These are phyloP conservation scores for Brassica balearica DNA, from an alignment of 441 rosid species.

Conservation along the genomic window DNA sequence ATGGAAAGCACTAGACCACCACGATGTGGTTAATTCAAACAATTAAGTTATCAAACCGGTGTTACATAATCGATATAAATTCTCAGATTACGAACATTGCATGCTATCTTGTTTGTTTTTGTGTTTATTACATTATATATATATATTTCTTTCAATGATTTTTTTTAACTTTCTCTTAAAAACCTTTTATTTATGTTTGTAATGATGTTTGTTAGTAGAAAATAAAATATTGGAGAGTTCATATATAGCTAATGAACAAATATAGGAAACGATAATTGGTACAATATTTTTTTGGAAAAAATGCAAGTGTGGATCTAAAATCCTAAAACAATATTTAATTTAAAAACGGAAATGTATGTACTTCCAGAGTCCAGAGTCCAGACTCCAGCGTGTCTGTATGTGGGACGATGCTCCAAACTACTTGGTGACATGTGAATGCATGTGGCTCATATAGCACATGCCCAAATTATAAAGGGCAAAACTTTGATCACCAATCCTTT, in stretches of 20 bases:
- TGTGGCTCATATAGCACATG: conserved; percentile 25
- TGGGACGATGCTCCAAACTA: conserved; percentile 10
- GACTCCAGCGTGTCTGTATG: background rate
- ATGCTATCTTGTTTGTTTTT: too few species aligned
- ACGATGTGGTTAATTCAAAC: too few species aligned
- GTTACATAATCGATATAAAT: too few species aligned
- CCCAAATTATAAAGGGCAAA: conserved; percentile 16
- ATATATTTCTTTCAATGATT: too few species aligned
- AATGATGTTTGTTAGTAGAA: background rate
- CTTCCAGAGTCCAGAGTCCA: background rate
- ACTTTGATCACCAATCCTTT: conserved; percentile 1
- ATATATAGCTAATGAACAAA: too few species aligned
- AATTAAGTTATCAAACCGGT: too few species aligned
- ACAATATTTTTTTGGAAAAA: background rate
- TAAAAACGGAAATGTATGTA: background rate
- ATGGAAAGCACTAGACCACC: too few species aligned
- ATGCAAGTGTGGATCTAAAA: conserved; percentile 2
- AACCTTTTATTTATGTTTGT: too few species aligned
- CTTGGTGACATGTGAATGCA: conserved; percentile 22
- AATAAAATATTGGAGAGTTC: background rate
- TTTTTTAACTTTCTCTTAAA: too few species aligned
- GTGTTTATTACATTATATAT: too few species aligned
- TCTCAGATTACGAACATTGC: too few species aligned
- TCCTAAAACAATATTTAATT: background rate
- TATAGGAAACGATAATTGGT: background rate